These are phyloP conservation scores for Aotearoamyces nothofagi DNA, from an alignment of 2,329 filamentous ascomycete species.

Conservation along the genomic window DNA sequence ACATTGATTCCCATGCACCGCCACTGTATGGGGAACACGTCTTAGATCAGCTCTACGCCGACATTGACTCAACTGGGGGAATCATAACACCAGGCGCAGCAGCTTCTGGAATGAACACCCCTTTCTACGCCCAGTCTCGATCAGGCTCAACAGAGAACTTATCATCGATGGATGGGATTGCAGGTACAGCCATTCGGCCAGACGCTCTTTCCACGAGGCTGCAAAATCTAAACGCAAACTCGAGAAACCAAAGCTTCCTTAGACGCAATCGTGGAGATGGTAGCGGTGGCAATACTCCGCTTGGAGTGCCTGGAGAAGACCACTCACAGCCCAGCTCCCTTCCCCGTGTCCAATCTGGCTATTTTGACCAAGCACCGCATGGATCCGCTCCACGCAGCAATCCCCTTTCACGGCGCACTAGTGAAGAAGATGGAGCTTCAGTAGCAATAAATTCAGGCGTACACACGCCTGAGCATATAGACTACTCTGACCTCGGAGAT, in stretches of 20 bases:
- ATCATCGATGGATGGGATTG: constrained; percentile 35
- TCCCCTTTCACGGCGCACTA: constrained; percentile 27
- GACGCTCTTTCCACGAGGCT: constrained; percentile 47
- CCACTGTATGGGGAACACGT: constrained; percentile 84
- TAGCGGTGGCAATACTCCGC: constrained; percentile 20
- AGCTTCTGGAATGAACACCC: constrained; percentile 64
- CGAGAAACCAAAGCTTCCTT: constrained; percentile 22
- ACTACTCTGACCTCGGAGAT: constrained; percentile 43
- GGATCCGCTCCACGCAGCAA: constrained; percentile 16
- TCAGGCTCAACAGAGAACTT: constrained; percentile 74
- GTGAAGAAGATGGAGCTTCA: constrained; percentile 31
- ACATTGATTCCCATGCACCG: constrained; percentile 54
- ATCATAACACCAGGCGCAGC: constrained; percentile 58
- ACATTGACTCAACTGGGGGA: constrained; percentile 67
- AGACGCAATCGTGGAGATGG: constrained; percentile 13
- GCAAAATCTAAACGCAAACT: constrained; percentile 49
- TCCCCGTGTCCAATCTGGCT: constrained; percentile 4
- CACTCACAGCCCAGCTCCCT: constrained; percentile 14
- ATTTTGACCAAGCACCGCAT: constrained; percentile 10
- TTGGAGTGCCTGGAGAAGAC: constrained; percentile 10
- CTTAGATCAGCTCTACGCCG: constrained; percentile 81
- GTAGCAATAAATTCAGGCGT: constrained; percentile 26
- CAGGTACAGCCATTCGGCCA: constrained; percentile 28
- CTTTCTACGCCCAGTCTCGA: constrained; percentile 56
- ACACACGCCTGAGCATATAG: constrained; percentile 39